Evolutionary conservation across 805 yeast genomes (phyloP).

Genomic region (Jamesozyma rosinii): DNA sequence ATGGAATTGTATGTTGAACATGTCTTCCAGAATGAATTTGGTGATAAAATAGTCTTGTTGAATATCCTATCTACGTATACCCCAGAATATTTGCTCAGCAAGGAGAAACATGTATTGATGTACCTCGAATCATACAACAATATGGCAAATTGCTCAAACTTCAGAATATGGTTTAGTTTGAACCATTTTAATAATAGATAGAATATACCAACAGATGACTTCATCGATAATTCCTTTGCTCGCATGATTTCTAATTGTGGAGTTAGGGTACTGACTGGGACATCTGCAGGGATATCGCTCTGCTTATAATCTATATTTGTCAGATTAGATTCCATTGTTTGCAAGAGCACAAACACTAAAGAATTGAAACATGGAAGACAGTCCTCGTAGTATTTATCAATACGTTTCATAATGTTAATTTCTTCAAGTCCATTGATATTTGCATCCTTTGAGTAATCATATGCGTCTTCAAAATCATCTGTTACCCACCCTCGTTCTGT

Average conservation of each 20-base stretch:
- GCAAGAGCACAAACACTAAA: slow-evolving; percentile 53
- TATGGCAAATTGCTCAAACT: slow-evolving; percentile 64
- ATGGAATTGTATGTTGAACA: slow-evolving; percentile 16
- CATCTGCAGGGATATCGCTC: slow-evolving; percentile 8
- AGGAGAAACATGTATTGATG: slow-evolving; percentile 21
- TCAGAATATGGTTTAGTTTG: slow-evolving; percentile 65
- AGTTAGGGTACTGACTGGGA: slow-evolving; percentile 7
- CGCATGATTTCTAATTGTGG: slow-evolving; percentile 44
- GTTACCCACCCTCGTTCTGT: slow-evolving; percentile 59
- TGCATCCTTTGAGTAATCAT: slow-evolving; percentile 20
- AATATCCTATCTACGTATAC: slow-evolving; percentile 27
- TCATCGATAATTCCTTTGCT: slow-evolving; percentile 54
- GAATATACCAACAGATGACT: slow-evolving; percentile 48
- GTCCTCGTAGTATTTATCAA: slow-evolving; percentile 50
- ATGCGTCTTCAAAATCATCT: slow-evolving; percentile 16
- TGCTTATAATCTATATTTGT: slow-evolving; percentile 19
- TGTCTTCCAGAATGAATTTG: slow-evolving; percentile 24
- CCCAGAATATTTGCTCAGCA: slow-evolving; percentile 23
- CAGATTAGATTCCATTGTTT: slow-evolving; percentile 49
- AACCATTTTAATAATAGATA: slow-evolving; percentile 62
- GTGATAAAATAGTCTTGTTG: slow-evolving; percentile 15
- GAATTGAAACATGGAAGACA: slow-evolving; percentile 52
- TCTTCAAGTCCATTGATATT: slow-evolving; percentile 23
- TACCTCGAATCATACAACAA: slow-evolving; percentile 66
- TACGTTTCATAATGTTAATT: slow-evolving; percentile 35